Evolutionary conservation across 805 yeast genomes (phyloP), one percentile per base, ranked within the genome.

Genomic region (Suhomyces xylopsoci): DNA sequence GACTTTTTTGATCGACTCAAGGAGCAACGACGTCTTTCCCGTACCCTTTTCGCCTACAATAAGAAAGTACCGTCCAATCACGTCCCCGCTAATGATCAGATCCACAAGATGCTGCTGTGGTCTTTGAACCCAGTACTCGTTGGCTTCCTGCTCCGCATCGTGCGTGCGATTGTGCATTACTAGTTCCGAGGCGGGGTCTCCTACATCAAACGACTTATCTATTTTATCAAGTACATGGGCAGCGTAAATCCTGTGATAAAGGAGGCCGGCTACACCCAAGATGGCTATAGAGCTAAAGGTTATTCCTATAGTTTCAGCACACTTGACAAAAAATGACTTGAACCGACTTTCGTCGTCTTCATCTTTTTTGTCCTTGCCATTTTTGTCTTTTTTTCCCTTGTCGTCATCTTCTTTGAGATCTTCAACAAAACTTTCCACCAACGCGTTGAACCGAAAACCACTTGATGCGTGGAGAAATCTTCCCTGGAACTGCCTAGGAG

Each of bases 11-110:
- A 89, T 81, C 2, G 90, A 80, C 57, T 88, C 90, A 60, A 87
- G 67, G 14, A 89, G 76, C 73, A 90, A 78, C 0, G 93, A 84
- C 0, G 91, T 84, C 63, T 88, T 88, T 2, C 96, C 96, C 0
- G 94, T 88, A 1, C 96, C 96, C 64, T 89, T 88, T 64, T 88
- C 96, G 28, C 96, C 96, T 41, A 89, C 80, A 9, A 89, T 63
- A 47, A 89, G 69, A 62, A 82, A 85, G 68, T 88, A 89, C 15
- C 93, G 66, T 0, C 96, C 96, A 5, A 68, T 68, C 1, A 80
- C 70, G n/a, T 77, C 67, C 1, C 96, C 96, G 7, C 78, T 64
- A 3, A 89, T 76, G 26, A 88, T 82, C 36, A 80, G 82, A 67
- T 89, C 89, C 30, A 88, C 64, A 7, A 83, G 62, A 24, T 72